Evolutionary conservation across 1,284 basidiomycete genomes (phyloP), one percentile per base, ranked within the genome.

Genomic region (Jaminaea rosea): DNA sequence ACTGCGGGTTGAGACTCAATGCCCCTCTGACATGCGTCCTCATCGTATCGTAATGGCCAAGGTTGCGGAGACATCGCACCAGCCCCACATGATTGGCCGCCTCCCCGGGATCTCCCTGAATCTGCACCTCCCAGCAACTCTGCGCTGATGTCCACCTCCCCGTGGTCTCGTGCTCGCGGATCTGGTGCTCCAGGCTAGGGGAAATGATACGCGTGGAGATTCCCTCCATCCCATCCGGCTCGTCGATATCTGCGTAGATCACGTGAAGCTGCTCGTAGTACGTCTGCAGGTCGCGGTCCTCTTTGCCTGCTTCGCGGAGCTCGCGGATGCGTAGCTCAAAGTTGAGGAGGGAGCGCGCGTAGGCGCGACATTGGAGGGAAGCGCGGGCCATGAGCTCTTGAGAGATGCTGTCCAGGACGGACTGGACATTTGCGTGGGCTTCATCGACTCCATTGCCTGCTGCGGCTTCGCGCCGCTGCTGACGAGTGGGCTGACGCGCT

Each of bases 161-260:
- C 1, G 88, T 96, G 62, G 87, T 94, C 75, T 99, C 94, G 69
- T 99, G 94, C 67, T 98, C 88, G 44, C 94, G 84, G 56, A 99
- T 98, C 75, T 97, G 92, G 75, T 97, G 89, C 63, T 97, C 89
- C 46, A 98, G 76, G 1, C 88, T 88, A 0, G 94, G 94, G 0
- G 87, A 83, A 11, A 96, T 78, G 53, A 99, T 88, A 56, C 86
- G 77, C 1, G 87, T 85, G 0, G 94, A 96, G 24, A 98, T 82
- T 0, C 94, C 94, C 76, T 97, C 92, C 94, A 99, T 99, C 10
- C 94, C 94, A 75, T 99, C 94, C 0, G 94, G 94, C 72, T 99
- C 92, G 70, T 99, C 92, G 3, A 99, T 80, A 52, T 88, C 82
- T 11, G 94, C 87, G 73, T 99, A 99, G 58, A 98, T 94, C 72